Conservation (phyloP, 805 yeast species). For the Candida fluviatilis region DNA sequence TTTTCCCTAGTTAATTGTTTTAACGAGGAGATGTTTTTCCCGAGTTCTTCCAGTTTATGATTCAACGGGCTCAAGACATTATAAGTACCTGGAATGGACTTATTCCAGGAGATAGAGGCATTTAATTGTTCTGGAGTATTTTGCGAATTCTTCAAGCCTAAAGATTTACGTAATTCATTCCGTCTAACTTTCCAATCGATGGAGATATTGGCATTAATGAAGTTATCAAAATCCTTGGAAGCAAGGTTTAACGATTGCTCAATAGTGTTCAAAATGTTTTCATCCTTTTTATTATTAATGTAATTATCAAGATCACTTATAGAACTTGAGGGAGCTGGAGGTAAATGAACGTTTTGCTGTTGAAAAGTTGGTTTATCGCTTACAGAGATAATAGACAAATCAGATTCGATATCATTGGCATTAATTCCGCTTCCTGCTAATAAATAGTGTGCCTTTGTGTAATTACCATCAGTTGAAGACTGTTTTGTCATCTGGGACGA, state of each 20-base stretch:
- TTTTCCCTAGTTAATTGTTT: conserved; percentile 45
- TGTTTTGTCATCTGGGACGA: conserved; percentile 53
- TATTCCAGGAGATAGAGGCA: conserved; percentile 32
- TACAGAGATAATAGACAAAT: conserved; percentile 34
- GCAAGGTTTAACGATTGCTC: conserved; percentile 74
- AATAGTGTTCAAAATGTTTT: conserved; percentile 74
- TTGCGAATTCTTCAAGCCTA: conserved; percentile 43
- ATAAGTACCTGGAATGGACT: conserved; percentile 27
- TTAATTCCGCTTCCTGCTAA: conserved; percentile 86
- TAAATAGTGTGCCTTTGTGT: conserved; percentile 79
- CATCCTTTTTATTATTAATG: conserved; percentile 69
- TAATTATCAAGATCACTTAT: conserved; percentile 51
- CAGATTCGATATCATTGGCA: conserved; percentile 74
- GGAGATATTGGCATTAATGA: conserved; percentile 65
- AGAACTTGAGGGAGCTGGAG: conserved; percentile 6
- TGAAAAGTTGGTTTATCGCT: background rate
- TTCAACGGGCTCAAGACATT: conserved; percentile 31
- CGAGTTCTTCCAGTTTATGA: conserved; percentile 6
- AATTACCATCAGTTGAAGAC: conserved; percentile 33
- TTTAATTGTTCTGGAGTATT: conserved; percentile 11
- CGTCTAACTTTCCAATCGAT: conserved; percentile 84
- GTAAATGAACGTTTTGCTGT: conserved; percentile 3
- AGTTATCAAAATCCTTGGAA: conserved; percentile 77
- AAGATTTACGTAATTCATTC: conserved; percentile 65
- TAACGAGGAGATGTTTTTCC: conserved; percentile 11